A percentile compares a stretch with the other conserved stretches of the same genome.
Conservation (phyloP, 2,329 filamentous ascomycete genomes). For the Penicillium decumbens region DNA sequence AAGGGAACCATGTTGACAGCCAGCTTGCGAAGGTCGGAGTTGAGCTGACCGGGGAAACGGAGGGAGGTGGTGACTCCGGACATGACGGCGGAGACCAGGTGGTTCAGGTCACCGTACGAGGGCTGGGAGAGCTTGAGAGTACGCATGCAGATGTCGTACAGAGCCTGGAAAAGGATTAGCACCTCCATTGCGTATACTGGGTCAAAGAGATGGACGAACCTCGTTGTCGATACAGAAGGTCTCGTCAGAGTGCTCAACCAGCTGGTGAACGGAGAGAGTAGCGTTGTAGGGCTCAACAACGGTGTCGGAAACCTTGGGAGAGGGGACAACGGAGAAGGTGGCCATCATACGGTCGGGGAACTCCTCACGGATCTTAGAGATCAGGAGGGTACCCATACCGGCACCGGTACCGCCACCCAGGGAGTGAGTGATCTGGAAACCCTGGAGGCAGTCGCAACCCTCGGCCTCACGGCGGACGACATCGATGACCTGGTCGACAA, state of each 20-base stretch:
- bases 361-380: constrained; percentile 99
- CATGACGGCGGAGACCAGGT: constrained; percentile 99
- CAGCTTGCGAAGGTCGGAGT: constrained; percentile 99
- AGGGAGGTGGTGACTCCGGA: constrained; percentile 97
- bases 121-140: constrained; percentile 98
- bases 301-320: constrained; percentile 98
- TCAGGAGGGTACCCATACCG: constrained; percentile 98
- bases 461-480: constrained; percentile 98
- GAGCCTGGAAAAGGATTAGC: constrained; percentile 53
- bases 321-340: constrained; percentile 97
- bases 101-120: constrained; percentile 98
- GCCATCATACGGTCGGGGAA: constrained; percentile 99
- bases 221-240: constrained; percentile 99
- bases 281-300: constrained; percentile 99
- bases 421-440: constrained; percentile 99
- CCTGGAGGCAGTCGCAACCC: constrained; percentile 98
- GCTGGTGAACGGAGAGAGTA: constrained; percentile 96
- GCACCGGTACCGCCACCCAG: constrained; percentile 99
- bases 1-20: constrained; percentile 99
- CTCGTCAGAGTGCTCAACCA: constrained; percentile 99
- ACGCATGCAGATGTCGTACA: constrained; percentile 99
- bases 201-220: constrained; percentile 40
- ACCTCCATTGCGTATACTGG: background rate
- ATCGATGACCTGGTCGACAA: constrained; percentile 96
- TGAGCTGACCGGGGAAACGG: constrained; percentile 98